Base-by-base conservation (phyloP, 345 rosid species). In the Acer yangbiense region DNA sequence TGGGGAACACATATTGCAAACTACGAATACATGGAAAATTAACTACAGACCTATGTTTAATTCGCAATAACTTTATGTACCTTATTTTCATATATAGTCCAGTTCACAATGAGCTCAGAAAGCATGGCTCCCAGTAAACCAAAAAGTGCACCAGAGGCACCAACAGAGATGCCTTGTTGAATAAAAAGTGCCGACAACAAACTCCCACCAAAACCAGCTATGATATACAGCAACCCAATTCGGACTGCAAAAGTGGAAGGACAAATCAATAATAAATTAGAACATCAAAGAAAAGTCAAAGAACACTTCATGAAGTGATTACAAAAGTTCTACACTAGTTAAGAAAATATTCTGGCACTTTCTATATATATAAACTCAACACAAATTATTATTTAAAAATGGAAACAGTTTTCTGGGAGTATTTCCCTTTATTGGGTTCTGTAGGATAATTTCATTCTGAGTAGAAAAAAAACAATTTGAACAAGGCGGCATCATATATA, bases 111-210 rank as follows among this genome's bases (percentile, higher is more conserved):
- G 9, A 94, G 94, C 87, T 96, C 99, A 1, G 99, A 92, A 48
- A 96, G 90, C 99, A 96, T 96, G 74, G 94, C 91, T 71, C 99
- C 99, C 23, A 96, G 90, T 82, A 94, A 90, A 80, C 98, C 99
- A 25, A 96, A 96, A 48, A 97, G 89, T 55, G 99, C 98, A 69
- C 99, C 99, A 13, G 99, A 97, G 35, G 99, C 99, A 82, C 99
- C 99, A 2, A 97, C 98, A 9, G 99, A 97, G 80, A 96, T 97
- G 79, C 90, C 90, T 21, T 65, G 64, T 68, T 87, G 92, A 81
- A 94, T 89, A 82, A 91, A 97, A 63, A 97, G 94, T 20, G 98
- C 74, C 0, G 99, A 94, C 78, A 94, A 64, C 81, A 93, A 85
- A 83, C 98, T 93, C 76, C 99, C 98, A 72, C 98, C 98, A 76